These are phyloP conservation scores for Cladosporium sphaerospermum DNA, from an alignment of 2,329 filamentous ascomycete species.

Conservation along the genomic window DNA sequence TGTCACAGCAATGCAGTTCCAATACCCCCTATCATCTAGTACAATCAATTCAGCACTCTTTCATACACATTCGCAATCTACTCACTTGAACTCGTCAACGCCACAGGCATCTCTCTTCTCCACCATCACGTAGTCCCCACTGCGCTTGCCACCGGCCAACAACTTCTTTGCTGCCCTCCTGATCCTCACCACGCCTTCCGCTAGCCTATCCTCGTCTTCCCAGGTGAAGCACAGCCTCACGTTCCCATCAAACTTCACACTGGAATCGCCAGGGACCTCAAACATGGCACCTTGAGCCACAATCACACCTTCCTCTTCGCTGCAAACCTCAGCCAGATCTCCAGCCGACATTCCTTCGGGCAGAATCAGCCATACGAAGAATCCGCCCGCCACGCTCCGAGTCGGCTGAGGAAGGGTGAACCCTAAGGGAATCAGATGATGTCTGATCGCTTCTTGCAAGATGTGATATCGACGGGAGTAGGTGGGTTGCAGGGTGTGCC, in stretches of 20 bases:
- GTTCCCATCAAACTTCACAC: slow-evolving; percentile 50
- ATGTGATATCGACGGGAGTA: slow-evolving; percentile 45
- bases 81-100: slow-evolving; percentile 4
- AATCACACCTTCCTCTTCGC: slow-evolving; percentile 58
- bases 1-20: no score
- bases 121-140: slow-evolving; percentile 17
- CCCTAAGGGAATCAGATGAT: slow-evolving; percentile 57
- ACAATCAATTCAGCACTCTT: not conserved
- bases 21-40: no score
- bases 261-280: slow-evolving; percentile 46
- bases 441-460: slow-evolving; percentile 54
- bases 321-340: slow-evolving; percentile 52
- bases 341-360: slow-evolving; percentile 48
- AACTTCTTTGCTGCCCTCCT: slow-evolving; percentile 43
- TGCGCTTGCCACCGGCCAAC: slow-evolving; percentile 22
- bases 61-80: not conserved
- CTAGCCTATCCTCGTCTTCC: slow-evolving; percentile 60
- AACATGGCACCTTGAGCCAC: slow-evolving; percentile 66
- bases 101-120: slow-evolving; percentile 5
- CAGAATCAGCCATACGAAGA: slow-evolving; percentile 76
- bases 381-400: slow-evolving; percentile 62
- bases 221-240: slow-evolving; percentile 67
- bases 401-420: slow-evolving; percentile 43
- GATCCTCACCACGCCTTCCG: slow-evolving; percentile 62
- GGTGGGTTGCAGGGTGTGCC: slow-evolving; percentile 47